Base-by-base conservation (phyloP, 169 alveolate genomes). In the Babesia caballi region DNA sequence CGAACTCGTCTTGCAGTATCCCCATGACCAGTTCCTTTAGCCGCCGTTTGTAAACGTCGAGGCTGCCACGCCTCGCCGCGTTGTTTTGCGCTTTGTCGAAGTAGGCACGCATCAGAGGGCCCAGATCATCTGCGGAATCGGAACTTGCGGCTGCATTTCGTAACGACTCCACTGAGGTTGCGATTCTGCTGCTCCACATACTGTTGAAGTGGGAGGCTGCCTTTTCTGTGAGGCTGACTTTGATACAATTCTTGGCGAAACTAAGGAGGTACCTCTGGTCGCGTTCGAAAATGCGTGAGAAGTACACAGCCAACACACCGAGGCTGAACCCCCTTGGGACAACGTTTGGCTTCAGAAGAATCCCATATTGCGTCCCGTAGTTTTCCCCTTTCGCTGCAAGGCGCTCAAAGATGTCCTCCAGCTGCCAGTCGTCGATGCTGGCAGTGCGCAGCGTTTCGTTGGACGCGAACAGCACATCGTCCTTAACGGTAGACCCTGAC, bases 271-370 rank as follows among this genome's bases (percentile, higher is more conserved):
- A 38, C 60, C 60, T 35, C 32, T 40, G 7, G 30, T 42, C 52
- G 17, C 52, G 42, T 44, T 50, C 73, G n/a, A 47, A 28, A 15
- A 25, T 49, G 28, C 60, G 47, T 42, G 49, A 14, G 5, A 63
- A 63, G 49, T 35, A 30, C 12, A 63, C 73, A 0, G 73, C 73
- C 60, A 63, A 36, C 27, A 63, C 60, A 15, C 60, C 23, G n/a
- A 63, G 58, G 36, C 46, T 63, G 61, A 63, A 63, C 9, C 47
- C 73, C 35, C 47, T 8, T 27, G 60, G 17, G 7, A 46, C 49
- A 17, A 21, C n/a, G 30, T 32, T n/a, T 11, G 2, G 21, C 9
- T 49, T 25, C 33, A 40, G 28, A 4, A 21, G n/a, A 25, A 41
- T 3, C 12, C 17, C 17, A 21, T 40, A 36, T 17, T 1, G 28